Evolutionary conservation across 2,329 filamentous ascomycete genomes (phyloP), one percentile per base, ranked within the genome.

Genomic region (Pestalotiopsis sp.): DNA sequence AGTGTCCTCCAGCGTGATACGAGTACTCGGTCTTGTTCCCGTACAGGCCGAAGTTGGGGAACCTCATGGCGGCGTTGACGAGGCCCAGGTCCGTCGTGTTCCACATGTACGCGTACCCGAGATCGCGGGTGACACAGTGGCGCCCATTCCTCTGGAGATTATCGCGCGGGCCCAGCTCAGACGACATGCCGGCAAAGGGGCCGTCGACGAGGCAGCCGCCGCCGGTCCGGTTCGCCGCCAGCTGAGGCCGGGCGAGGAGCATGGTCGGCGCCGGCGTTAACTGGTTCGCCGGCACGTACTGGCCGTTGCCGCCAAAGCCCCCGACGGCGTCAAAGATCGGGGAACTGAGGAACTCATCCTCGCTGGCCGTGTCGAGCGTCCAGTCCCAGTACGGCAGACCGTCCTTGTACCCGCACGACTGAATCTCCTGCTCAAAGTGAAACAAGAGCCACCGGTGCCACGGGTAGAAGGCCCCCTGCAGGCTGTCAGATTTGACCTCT

Each of bases 341-440:
- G 17, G 70, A 72, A 2, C n/a, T 52, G 1, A 70, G 49, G 25
- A 71, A 66, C 25, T 57, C 59, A 2, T 36, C 13, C n/a, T 65
- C 64, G 66, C 70, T 70, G 25, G 59, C 66, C 13, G 67, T 49
- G 17, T 69, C 67, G 41, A 72, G 52, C 13, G 57, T 69, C 68
- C 68, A 68, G 58, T 69, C 74, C 74, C 74, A 74, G 67, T 74
- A 75, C 1, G 75, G 74, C 1, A 74, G 69, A 1, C 69, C 72
- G 17, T 72, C 75, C 5, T 70, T 70, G 67, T 70, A 78, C 11
- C 71, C 71, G 25, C 75, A 78, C 3, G 68, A 58, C 20, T 70
- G 69, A 1, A 78, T 70, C 36, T 72, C 74, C 4, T 72, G 65
- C 66, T 78, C 75, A 14, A 75, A 77, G 4, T 73, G 66, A 17